Conservation (phyloP, 2,329 filamentous ascomycete genomes). For the Aureobasidium melanogenum region DNA sequence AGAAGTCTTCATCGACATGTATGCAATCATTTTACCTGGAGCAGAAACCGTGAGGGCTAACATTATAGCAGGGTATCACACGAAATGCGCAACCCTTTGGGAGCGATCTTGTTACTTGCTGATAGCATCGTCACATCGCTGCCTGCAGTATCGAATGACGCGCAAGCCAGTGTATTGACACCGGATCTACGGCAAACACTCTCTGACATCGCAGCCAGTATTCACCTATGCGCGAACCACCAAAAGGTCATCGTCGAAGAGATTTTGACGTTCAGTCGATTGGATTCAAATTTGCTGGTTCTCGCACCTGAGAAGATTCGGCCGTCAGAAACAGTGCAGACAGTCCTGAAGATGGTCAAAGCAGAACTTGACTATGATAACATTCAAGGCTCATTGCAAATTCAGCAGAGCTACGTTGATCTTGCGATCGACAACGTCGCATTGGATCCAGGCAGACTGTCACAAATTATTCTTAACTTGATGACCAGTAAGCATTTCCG, state of each 20-base stretch:
- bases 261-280: slow-evolving; percentile 34
- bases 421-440: slow-evolving; percentile 26
- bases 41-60: background rate
- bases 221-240: slow-evolving; percentile 23
- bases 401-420: slow-evolving; percentile 22
- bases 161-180: slow-evolving; percentile 8
- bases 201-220: slow-evolving; percentile 20
- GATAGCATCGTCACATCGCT: slow-evolving; percentile 33
- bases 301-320: slow-evolving; percentile 33
- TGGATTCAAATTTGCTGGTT: slow-evolving; percentile 24
- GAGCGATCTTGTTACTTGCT: slow-evolving; percentile 36
- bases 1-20: slow-evolving; percentile 24
- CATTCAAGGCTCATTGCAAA: slow-evolving; percentile 23
- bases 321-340: slow-evolving; percentile 26
- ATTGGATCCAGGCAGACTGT: slow-evolving; percentile 30
- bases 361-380: slow-evolving; percentile 28
- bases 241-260: slow-evolving; percentile 31
- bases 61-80: slow-evolving; percentile 23
- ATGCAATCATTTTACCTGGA: background rate
- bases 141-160: background rate
- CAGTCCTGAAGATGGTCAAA: slow-evolving; percentile 31
- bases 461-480: slow-evolving; percentile 23
- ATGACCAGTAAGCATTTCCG: slow-evolving; percentile 20
- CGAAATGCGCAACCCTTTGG: slow-evolving; percentile 37
- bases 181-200: slow-evolving; percentile 5